Evolutionary conservation across 2,329 filamentous ascomycete genomes (phyloP).

Genomic region (Fusarium sp.): DNA sequence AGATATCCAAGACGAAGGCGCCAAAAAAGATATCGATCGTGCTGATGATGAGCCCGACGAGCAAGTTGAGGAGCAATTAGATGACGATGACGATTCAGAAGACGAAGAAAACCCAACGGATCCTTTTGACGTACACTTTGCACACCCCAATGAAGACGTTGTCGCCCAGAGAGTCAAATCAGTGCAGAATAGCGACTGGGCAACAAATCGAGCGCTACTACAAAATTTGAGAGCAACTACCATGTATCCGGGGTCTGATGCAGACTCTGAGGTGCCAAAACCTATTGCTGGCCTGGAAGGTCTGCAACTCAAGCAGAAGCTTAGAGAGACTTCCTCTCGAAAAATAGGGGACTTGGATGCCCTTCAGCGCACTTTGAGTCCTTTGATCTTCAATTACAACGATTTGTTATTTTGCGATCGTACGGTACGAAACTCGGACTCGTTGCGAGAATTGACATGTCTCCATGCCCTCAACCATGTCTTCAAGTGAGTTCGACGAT

Average conservation of each 20-base stretch:
- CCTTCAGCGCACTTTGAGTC: constrained; percentile 74
- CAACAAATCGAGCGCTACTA: constrained; percentile 59
- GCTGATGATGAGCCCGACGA: constrained; percentile 48
- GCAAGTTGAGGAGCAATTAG: constrained; percentile 46
- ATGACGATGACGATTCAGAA: constrained; percentile 56
- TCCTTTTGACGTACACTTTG: constrained; percentile 86
- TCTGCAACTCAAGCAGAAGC: constrained; percentile 77
- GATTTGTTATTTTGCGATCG: constrained; percentile 84
- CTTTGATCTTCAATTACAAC: constrained; percentile 83
- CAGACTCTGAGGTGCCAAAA: constrained; percentile 48
- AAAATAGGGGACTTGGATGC: constrained; percentile 69
- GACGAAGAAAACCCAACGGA: constrained; percentile 70
- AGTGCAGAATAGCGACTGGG: constrained; percentile 64
- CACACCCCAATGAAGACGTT: constrained; percentile 71
- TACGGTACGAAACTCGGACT: constrained; percentile 74
- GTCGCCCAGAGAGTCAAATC: constrained; percentile 67
- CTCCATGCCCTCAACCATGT: constrained; percentile 93
- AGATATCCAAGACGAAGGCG: constrained; percentile 55
- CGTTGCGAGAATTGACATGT: constrained; percentile 78
- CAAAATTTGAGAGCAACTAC: constrained; percentile 63
- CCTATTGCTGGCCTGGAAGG: constrained; percentile 57
- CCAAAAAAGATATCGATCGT: constrained; percentile 60
- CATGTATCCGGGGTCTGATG: constrained; percentile 59
- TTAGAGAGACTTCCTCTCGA: constrained; percentile 67
- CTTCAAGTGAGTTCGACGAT: constrained; percentile 72